These are phyloP conservation scores for Pancytospora philotis DNA, from an alignment of 371 early-diverging fungal genomes.

Conservation along the genomic window DNA sequence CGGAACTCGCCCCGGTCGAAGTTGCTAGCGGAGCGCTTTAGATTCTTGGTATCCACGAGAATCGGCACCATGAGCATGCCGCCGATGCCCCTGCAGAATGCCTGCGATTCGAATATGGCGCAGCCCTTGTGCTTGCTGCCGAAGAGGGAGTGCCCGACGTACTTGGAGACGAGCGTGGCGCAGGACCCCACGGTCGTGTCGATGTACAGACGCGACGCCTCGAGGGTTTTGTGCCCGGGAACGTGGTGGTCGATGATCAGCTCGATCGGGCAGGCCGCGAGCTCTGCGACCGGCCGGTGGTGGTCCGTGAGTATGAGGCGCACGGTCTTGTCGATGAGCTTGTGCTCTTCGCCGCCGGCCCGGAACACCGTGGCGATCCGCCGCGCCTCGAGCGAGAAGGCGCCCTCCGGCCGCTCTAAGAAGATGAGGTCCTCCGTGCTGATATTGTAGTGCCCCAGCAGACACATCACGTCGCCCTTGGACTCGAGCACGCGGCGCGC, in stretches of 20 bases:
- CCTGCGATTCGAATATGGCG: not conserved
- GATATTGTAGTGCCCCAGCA: conserved; percentile 41
- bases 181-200: conserved; percentile 46
- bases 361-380: conserved; percentile 30
- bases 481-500: conserved; percentile 48
- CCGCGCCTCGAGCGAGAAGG: conserved; percentile 21
- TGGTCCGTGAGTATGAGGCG: conserved; percentile 46
- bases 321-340: conserved; percentile 32
- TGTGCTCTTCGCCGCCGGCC: conserved; percentile 1
- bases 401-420: conserved; percentile 36
- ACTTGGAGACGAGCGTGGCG: conserved; percentile 49
- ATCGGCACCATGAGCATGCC: conserved; percentile 46
- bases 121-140: not conserved
- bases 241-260: conserved; percentile 52
- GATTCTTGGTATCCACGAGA: conserved; percentile 42
- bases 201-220: conserved; percentile 39
- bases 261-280: conserved; percentile 27
- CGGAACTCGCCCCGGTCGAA: conserved; percentile 46
- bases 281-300: conserved; percentile 42
- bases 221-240: not conserved
- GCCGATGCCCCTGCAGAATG: conserved; percentile 28
- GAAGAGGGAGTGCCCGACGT: conserved; percentile 39
- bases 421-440: conserved; percentile 52
- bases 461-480: conserved; percentile 54
- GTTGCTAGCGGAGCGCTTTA: conserved; percentile 26